These are phyloP conservation scores for Trichosporon ovoides DNA, from an alignment of 1,284 basidiomycete species.

Conservation along the genomic window DNA sequence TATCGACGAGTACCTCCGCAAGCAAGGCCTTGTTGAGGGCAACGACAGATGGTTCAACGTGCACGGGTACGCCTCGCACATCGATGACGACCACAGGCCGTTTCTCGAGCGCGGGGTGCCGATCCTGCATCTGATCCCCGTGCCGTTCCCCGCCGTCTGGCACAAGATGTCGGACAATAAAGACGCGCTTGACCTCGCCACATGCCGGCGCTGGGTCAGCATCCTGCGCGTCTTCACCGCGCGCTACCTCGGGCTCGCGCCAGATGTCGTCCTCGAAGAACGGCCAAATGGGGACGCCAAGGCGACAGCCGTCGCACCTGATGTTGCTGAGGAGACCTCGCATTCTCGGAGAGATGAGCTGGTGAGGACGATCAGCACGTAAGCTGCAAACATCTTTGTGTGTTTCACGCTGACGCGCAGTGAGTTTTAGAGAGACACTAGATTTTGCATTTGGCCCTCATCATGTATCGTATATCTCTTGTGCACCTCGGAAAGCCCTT, in stretches of 20 bases:
- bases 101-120: slow-evolving; percentile 81
- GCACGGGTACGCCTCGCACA: slow-evolving; percentile 53
- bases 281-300: not conserved
- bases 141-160: slow-evolving; percentile 89
- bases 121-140: slow-evolving; percentile 82
- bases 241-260: slow-evolving; percentile 74
- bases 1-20: slow-evolving; percentile 60
- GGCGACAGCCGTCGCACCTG: not conserved
- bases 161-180: slow-evolving; percentile 81
- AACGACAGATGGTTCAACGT: slow-evolving; percentile 40
- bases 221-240: slow-evolving; percentile 80
- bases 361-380: slow-evolving; percentile 3
- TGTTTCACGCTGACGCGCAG: not conserved
- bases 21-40: slow-evolving; percentile 30
- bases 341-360: not conserved
- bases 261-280: slow-evolving; percentile 13
- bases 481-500: not conserved
- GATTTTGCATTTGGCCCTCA: not conserved
- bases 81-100: slow-evolving; percentile 93
- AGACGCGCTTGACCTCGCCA: slow-evolving; percentile 74
- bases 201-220: slow-evolving; percentile 83
- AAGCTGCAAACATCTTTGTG: not conserved
- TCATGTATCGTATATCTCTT: not conserved
- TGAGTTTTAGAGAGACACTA: slow-evolving; percentile 2
- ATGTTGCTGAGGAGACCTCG: not conserved